A percentile compares a stretch with the other conserved stretches of the same genome.
Conservation (phyloP, 2,329 filamentous ascomycete genomes). For the Zelopaecilomyces penicillatus region DNA sequence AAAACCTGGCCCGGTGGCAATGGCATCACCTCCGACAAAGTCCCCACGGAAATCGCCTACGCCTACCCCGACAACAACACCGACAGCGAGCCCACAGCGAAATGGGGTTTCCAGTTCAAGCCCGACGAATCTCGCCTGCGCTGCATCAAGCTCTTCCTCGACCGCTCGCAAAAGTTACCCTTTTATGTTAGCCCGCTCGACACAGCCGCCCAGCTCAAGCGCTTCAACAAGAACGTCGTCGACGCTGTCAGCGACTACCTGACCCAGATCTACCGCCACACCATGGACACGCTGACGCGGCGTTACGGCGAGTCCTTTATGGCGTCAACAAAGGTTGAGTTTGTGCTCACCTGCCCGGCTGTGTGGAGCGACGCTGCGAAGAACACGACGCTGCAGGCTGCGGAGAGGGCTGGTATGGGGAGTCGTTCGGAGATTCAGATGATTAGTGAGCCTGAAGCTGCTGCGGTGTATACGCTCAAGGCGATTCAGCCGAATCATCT, state of each 20-base stretch:
- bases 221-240: constrained; percentile 66
- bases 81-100: constrained; percentile 42
- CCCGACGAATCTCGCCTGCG: constrained; percentile 67
- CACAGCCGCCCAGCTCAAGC: constrained; percentile 66
- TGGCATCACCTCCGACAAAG: constrained; percentile 81
- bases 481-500: constrained; percentile 69
- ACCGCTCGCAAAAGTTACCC: constrained; percentile 70
- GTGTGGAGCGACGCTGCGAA: constrained; percentile 84
- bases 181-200: constrained; percentile 73
- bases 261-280: constrained; percentile 66
- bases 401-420: constrained; percentile 72
- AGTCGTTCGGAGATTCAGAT: constrained; percentile 61
- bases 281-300: constrained; percentile 66
- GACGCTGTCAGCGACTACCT: constrained; percentile 76
- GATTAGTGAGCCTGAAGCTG: constrained; percentile 74
- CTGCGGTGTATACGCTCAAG: constrained; percentile 71
- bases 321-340: constrained; percentile 65
- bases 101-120: constrained; percentile 80
- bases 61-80: constrained; percentile 27
- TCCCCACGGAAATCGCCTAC: constrained; percentile 70
- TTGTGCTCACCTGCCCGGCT: constrained; percentile 72
- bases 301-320: constrained; percentile 74
- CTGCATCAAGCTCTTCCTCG: constrained; percentile 79
- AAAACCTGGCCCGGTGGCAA: constrained; percentile 79
- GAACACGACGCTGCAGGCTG: constrained; percentile 70